Base-by-base conservation (phyloP, 495 filamentous ascomycete species). In the Xylaria intraflava region DNA sequence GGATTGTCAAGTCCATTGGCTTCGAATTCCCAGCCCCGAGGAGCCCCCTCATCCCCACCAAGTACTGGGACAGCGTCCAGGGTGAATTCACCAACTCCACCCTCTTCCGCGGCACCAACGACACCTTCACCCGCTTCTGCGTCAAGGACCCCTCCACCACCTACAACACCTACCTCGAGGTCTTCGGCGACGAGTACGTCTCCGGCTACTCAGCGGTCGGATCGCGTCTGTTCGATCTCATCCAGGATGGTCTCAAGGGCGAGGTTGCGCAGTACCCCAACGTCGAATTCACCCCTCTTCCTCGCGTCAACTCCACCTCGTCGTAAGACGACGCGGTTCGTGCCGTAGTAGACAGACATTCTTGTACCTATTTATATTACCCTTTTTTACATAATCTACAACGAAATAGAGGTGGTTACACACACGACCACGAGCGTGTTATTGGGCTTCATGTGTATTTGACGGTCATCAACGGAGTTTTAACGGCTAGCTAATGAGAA, bases 21-120 rank as follows among this genome's bases (percentile, higher is more conserved):
- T 71, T 75, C 45, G 74, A 77, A 46, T 69, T 71, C 60, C 40
- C 61, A 24, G 65, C 65, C 39, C 51, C 51, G 16, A 57, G 60
- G 16, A 26, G 53, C 38, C 52, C 51, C 17, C 66, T 60, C 11
- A 55, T 77, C 50, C 68, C 56, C 38, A 49, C 56, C 46, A 54
- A 71, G 51, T 68, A 70, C 52, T 68, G 62, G 51, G 50, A 68
- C 45, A 33, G 26, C 14, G 30, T 68, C 16, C 38, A 79, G 56
- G 40, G 36, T 59, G 71, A 65, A 56, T 75, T 67, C 61, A 70
- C 68, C 44, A 65, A 62, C 29, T 43, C 53, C 36, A 65, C 67
- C 27, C 60, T 75, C 48, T 65, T 53, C 46, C 46, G 41, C 9
- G 56, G 55, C 4, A 51, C 62, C 31, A 65, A 63, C 47, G 55